Base-by-base conservation (phyloP, 352 stramenopile genomes). In the Globisporangium canariense region DNA sequence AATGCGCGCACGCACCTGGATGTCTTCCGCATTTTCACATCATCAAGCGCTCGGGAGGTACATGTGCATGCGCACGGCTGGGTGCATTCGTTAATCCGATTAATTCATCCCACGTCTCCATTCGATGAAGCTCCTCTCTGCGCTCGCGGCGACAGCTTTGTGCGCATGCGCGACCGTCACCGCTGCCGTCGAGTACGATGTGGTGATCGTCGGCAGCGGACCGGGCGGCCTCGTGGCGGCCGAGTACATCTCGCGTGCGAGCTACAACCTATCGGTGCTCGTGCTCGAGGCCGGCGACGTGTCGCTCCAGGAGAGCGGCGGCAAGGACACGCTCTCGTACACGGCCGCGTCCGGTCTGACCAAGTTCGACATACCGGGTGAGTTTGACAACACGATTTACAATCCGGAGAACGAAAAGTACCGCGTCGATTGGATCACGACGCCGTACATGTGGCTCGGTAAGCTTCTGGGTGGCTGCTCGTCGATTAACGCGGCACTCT, bases 381-480 rank as follows among this genome's bases (percentile, higher is more conserved):
- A 86, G 67, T 88, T 76, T 50, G 71, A 83, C 65, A 78, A 75
- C 59, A 62, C 63, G n/a, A 83, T 86, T 59, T 79, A 79, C 64
- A 79, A 77, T 28, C 36, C 50, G 18, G 66, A 66, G 36, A 75
- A 80, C 43, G 73, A 78, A n/a, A 75, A 67, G 38, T 85, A 85
- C 58, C 73, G 76, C 13, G 67, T 73, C 16, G 75, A 88, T 30
- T 88, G 70, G 65, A 68, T 83, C 25, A 55, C 72, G 11, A 49
- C 64, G 20, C 62, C 77, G 18, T 69, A 79, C 46, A 71, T 82
- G 67, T 88, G 70, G 70, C 69, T 86, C 14, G 88, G 86, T 25
- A 91, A 91, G 63, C 70, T 83, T 32, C 58, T 96, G n/a, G 88
- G 85, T 38, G 89, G 88, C 13, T 92, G 74, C 60, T 90, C 78